A percentile compares a stretch with the other conserved stretches of the same genome.
Conservation (phyloP, 805 yeast genomes). For the Starmerella asiatica region DNA sequence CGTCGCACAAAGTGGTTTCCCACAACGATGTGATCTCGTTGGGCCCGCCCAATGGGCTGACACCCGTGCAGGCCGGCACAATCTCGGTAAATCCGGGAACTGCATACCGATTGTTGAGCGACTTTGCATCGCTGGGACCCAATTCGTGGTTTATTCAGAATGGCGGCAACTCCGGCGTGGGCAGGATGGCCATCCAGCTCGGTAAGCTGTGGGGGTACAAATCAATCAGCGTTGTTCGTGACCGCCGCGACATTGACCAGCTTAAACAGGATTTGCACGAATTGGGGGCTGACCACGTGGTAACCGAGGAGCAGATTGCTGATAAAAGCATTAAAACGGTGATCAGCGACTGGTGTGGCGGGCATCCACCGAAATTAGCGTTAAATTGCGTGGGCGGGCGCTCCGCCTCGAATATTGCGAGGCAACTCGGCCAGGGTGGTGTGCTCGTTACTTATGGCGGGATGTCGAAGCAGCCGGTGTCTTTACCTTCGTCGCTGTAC, state of each 20-base stretch:
- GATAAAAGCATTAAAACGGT: conserved; percentile 53
- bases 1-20: conserved; percentile 52
- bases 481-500: conserved; percentile 75
- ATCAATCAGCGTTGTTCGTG: conserved; percentile 77
- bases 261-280: conserved; percentile 40
- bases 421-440: conserved; percentile 65
- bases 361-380: conserved; percentile 54
- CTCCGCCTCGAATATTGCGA: conserved; percentile 64
- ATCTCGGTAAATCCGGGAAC: conserved; percentile 85
- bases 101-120: conserved; percentile 75
- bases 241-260: conserved; percentile 63
- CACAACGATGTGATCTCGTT: conserved; percentile 44
- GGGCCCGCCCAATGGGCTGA: conserved; percentile 33
- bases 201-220: conserved; percentile 66
- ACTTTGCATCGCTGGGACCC: conserved; percentile 44
- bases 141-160: conserved; percentile 90
- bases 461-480: conserved; percentile 91
- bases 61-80: conserved; percentile 54
- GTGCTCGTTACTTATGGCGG: conserved; percentile 88
- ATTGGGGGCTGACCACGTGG: conserved; percentile 77
- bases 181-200: conserved; percentile 79
- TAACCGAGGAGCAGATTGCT: conserved; percentile 74
- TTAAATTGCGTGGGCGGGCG: conserved; percentile 91
- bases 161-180: conserved; percentile 94
- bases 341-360: conserved; percentile 32